Percentiles rank a stretch among this genome's conserved stretches.
Evolutionary conservation across 345 rosid genomes (phyloP).

Genomic region (Chamaenerion angustifolium): DNA sequence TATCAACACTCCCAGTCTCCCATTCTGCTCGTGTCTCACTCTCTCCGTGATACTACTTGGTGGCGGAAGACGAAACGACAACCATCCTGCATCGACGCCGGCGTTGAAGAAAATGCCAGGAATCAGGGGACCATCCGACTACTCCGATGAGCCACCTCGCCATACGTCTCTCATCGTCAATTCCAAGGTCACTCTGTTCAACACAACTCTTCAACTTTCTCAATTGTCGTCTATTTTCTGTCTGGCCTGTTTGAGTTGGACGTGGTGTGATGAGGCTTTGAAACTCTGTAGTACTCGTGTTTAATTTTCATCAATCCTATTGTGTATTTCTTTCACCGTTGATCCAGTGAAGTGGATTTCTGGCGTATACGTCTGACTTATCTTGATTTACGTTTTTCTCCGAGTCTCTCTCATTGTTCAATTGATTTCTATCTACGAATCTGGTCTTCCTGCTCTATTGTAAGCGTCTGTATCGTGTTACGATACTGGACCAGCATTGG

Average conservation of each 20-base stretch:
- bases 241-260: not conserved
- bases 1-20: too few species aligned
- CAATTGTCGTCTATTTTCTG: not conserved
- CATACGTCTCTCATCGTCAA: conserved; percentile 64
- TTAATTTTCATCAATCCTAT: too few species aligned
- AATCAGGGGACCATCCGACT: conserved; percentile 55
- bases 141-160: conserved; percentile 66
- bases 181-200: conserved; percentile 33
- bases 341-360: too few species aligned
- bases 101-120: conserved; percentile 49
- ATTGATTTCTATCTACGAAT: not conserved
- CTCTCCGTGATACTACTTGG: too few species aligned
- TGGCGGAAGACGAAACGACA: too few species aligned
- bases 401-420: not conserved
- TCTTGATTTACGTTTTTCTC: too few species aligned
- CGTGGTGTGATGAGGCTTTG: not conserved
- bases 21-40: too few species aligned
- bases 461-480: not conserved
- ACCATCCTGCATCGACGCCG: not conserved
- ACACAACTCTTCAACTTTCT: not conserved
- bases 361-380: too few species aligned
- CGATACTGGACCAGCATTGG: not conserved
- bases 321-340: too few species aligned
- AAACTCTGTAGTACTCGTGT: not conserved
- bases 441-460: not conserved